Conservation (phyloP, 371 early-diverging fungal genomes). For the Parasitella parasitica region DNA sequence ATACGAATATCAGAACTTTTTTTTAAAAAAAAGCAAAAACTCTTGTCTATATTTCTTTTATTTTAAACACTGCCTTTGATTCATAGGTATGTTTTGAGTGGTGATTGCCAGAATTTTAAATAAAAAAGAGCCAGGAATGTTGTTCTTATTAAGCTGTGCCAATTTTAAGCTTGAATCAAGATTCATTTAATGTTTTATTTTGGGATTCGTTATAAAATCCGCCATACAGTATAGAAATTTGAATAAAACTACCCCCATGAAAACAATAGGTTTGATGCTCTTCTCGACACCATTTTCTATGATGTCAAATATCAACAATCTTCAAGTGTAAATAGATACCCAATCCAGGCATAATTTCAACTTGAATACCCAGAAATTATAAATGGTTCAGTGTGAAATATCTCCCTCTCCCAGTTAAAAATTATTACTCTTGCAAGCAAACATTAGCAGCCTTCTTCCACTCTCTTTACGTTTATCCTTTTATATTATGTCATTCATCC, state of each 20-base stretch:
- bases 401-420: background rate
- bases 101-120: background rate
- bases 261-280: background rate
- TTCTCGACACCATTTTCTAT: background rate
- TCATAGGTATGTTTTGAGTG: background rate
- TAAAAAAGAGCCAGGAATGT: background rate
- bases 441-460: background rate
- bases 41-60: background rate
- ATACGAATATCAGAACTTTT: too few relatives aligned
- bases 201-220: background rate
- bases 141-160: background rate
- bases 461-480: background rate
- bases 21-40: too few relatives aligned
- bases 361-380: slow-evolving; percentile 1
- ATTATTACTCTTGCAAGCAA: background rate
- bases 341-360: slow-evolving; percentile 12
- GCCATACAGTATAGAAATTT: background rate
- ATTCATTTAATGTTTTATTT: background rate
- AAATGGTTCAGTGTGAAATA: slow-evolving; percentile 12
- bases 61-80: background rate
- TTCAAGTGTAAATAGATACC: background rate
- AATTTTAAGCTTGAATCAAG: background rate
- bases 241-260: too few relatives aligned
- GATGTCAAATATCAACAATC: background rate
- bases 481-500: background rate